Evolutionary conservation across 257 asterid genomes (phyloP).

Genomic region (Schizonepeta tenuifolia): DNA sequence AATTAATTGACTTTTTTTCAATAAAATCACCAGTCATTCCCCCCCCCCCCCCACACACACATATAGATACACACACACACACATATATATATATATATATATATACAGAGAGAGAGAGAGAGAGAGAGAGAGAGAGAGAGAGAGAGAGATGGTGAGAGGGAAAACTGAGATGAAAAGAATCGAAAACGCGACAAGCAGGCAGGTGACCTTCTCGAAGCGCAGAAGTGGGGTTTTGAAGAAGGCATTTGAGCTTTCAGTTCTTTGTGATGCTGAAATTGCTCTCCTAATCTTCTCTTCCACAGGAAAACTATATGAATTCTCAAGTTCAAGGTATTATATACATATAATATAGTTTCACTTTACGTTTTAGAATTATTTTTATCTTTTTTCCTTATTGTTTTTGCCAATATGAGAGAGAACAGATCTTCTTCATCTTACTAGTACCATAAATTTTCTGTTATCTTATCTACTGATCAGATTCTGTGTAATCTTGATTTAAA

Average conservation of each 20-base stretch:
- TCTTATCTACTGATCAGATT: neutral
- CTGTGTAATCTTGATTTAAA: neutral
- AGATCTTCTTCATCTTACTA: neutral
- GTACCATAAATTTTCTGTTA: neutral
- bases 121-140: conserved; percentile 9
- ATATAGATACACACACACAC: neutral
- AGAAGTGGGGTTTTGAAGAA: conserved; percentile 65
- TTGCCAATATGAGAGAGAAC: neutral
- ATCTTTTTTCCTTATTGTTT: neutral
- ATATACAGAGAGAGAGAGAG: neutral
- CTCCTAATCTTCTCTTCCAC: conserved; percentile 54
- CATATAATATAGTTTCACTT: neutral
- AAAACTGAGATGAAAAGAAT: conserved; percentile 61
- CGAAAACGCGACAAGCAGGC: conserved; percentile 61
- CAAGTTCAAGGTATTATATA: conserved; percentile 53
- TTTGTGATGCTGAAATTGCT: conserved; percentile 71
- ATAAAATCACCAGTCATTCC: neutral
- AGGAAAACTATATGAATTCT: conserved; percentile 59
- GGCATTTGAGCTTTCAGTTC: conserved; percentile 68
- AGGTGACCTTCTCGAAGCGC: conserved; percentile 66
- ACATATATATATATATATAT: neutral
- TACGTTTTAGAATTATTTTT: neutral
- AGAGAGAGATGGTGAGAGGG: conserved; percentile 58
- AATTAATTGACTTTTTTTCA: neutral
- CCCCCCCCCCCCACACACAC: neutral